These are phyloP conservation scores for Ophiostoma sp. DNA, from an alignment of 2,329 filamentous ascomycete species.

Conservation along the genomic window DNA sequence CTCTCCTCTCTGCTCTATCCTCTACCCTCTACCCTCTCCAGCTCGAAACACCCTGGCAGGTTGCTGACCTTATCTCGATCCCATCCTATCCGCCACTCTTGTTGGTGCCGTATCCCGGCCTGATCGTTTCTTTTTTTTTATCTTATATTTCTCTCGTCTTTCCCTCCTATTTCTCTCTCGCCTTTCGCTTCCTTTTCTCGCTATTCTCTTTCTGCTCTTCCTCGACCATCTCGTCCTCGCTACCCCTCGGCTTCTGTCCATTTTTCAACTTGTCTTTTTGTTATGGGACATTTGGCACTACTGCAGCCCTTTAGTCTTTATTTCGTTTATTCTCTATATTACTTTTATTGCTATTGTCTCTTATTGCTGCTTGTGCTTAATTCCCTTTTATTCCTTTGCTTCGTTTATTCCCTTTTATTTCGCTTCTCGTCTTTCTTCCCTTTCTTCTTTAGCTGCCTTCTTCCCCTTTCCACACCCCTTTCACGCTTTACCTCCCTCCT, in stretches of 20 bases:
- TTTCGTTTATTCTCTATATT: constrained; percentile 5
- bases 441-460: neutral
- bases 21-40: neutral
- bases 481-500: neutral
- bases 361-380: neutral
- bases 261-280: constrained; percentile 13
- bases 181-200: neutral
- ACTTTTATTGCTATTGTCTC: constrained; percentile 3
- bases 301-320: constrained; percentile 15
- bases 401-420: neutral
- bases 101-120: neutral
- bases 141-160: neutral
- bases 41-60: constrained; percentile 1
- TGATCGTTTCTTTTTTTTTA: neutral
- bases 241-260: constrained; percentile 1
- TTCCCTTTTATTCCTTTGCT: neutral
- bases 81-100: neutral
- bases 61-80: neutral
- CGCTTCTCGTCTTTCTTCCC: neutral
- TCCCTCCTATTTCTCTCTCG: neutral
- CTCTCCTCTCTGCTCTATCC: neutral
- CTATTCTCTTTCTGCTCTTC: constrained; percentile 1
- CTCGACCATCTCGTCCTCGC: neutral
- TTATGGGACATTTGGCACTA: constrained; percentile 16
- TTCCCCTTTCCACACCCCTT: neutral